phyloP scores from a whole-genome alignment of 305 asterid species.

The Withania somnifera region DNA sequence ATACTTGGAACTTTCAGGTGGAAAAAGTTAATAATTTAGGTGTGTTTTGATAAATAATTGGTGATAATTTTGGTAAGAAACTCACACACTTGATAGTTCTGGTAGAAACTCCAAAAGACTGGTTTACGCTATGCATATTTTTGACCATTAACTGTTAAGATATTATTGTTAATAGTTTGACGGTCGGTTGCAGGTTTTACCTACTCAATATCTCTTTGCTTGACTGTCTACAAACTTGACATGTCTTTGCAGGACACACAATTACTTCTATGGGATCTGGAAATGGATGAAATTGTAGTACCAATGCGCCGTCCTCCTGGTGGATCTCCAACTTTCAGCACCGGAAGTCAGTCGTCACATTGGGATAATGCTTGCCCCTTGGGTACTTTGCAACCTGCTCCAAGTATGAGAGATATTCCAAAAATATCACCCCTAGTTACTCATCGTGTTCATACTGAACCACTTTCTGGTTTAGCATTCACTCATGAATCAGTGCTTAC shows the following conservation, averaged over 20 bases:
- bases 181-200: background rate
- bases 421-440: slow-evolving; percentile 76
- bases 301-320: slow-evolving; percentile 94
- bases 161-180: background rate
- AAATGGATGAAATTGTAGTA: slow-evolving; percentile 92
- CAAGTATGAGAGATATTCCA: slow-evolving; percentile 82
- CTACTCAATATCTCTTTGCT: background rate
- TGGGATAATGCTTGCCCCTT: slow-evolving; percentile 83
- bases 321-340: slow-evolving; percentile 87
- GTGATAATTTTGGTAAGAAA: no score
- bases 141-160: no score
- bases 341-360: slow-evolving; percentile 88
- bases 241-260: slow-evolving; percentile 63
- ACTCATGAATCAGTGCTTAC: slow-evolving; percentile 85
- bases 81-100: no score
- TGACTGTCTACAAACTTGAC: background rate
- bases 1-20: no score
- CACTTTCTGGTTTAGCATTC: slow-evolving; percentile 78
- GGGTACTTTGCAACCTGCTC: slow-evolving; percentile 79
- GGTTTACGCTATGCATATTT: no score
- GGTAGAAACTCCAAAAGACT: no score
- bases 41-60: no score
- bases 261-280: slow-evolving; percentile 93
- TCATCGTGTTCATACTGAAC: slow-evolving; percentile 92
- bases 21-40: no score